phyloP scores from a whole-genome alignment of 2,329 filamentous ascomycete genomes.

The Aspergillus alliaceus region DNA sequence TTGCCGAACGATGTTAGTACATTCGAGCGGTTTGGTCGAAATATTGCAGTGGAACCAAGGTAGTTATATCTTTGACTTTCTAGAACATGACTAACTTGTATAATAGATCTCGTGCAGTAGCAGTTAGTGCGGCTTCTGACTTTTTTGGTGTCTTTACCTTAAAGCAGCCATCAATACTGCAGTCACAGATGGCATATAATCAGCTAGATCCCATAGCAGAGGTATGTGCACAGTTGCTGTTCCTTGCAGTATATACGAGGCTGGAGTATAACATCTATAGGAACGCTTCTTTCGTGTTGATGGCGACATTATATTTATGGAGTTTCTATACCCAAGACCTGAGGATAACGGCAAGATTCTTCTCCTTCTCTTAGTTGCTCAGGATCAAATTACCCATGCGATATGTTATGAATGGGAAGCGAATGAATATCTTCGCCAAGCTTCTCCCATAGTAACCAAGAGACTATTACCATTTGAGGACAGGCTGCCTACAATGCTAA shows the following conservation, averaged over 20 bases:
- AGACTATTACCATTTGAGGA: conserved; percentile 35
- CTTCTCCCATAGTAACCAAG: conserved; percentile 28
- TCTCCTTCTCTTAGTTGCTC: conserved; percentile 64
- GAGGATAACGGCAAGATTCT: conserved; percentile 71
- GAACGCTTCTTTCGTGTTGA: conserved; percentile 56
- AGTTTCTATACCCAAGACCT: conserved; percentile 73
- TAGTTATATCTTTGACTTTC: conserved; percentile 36
- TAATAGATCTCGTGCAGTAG: conserved; percentile 56
- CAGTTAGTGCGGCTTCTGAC: conserved; percentile 68
- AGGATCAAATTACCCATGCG: conserved; percentile 47
- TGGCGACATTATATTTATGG: conserved; percentile 80
- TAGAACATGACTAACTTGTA: conserved; percentile 5
- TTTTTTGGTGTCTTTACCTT: conserved; percentile 72
- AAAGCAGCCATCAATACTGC: conserved; percentile 55
- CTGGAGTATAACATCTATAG: conserved; percentile 23
- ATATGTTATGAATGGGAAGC: conserved; percentile 58
- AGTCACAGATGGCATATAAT: conserved; percentile 51
- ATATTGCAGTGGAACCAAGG: conserved; percentile 77
- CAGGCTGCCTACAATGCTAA: conserved; percentile 66
- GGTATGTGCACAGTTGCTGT: conserved; percentile 35
- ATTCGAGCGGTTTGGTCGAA: conserved; percentile 58
- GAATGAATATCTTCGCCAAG: conserved; percentile 24
- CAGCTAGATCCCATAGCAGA: conserved; percentile 61
- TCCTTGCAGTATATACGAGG: neutral
- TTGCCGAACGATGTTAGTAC: conserved; percentile 58